phyloP scores from a whole-genome alignment of 78 protist genomes.

The Dictyostelium intermedium region DNA sequence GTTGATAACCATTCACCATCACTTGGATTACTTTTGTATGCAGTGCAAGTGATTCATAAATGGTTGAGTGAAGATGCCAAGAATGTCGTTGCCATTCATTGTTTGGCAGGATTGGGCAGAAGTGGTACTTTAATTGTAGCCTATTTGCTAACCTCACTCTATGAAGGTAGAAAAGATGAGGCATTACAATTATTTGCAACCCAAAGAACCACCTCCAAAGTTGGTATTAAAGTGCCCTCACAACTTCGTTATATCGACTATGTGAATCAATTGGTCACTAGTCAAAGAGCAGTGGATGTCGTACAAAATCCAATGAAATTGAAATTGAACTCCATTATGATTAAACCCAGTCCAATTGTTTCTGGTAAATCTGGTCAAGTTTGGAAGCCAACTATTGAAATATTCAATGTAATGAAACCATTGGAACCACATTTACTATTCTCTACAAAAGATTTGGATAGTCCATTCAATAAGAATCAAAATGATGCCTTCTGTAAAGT shows the following conservation, averaged over 20 bases:
- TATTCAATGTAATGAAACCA: constrained; percentile 28
- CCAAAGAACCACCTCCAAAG: constrained; percentile 18
- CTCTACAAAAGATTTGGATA: constrained; percentile 1
- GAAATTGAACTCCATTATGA: neutral
- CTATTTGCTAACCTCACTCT: constrained; percentile 37
- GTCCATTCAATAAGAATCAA: neutral
- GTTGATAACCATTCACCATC: constrained; percentile 73
- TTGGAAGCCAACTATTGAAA: constrained; percentile 55
- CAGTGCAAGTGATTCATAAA: constrained; percentile 59
- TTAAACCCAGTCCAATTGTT: constrained; percentile 10
- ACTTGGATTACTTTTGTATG: constrained; percentile 42
- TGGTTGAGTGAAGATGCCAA: constrained; percentile 42
- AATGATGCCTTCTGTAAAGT: neutral
- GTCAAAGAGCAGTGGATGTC: neutral
- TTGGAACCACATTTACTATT: constrained; percentile 9
- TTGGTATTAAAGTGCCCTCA: constrained; percentile 4
- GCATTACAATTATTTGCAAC: constrained; percentile 28
- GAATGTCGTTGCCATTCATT: constrained; percentile 76
- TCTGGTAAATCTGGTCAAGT: neutral
- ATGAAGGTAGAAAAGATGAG: constrained; percentile 4
- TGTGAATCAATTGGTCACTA: constrained; percentile 2
- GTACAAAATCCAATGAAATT: constrained; percentile 35
- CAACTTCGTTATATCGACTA: constrained; percentile 47
- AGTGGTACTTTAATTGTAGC: constrained; percentile 65
- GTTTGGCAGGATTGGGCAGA: constrained; percentile 77